A percentile compares a stretch with the other conserved stretches of the same genome.
Conservation (phyloP, 352 stramenopile genomes). For the Pythium rhizo-oryzae region DNA sequence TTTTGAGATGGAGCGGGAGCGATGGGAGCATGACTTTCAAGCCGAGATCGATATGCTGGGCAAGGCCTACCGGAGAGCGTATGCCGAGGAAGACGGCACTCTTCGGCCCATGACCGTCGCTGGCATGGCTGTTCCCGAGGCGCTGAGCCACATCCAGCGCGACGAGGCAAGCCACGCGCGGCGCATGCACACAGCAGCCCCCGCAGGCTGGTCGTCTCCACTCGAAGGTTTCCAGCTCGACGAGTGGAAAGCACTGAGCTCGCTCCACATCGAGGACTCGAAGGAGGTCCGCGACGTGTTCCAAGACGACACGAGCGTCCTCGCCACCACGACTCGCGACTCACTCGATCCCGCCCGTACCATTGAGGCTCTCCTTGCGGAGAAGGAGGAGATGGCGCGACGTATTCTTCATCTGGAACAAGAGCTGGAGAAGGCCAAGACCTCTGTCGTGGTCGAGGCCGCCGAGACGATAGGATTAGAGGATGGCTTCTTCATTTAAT, state of each 20-base stretch:
- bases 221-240: neutral
- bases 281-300: conserved; percentile 39
- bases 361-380: conserved; percentile 33
- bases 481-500: conserved; percentile 29
- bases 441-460: conserved; percentile 4
- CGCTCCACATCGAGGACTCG: conserved; percentile 39
- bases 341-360: neutral
- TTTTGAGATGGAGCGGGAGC: conserved; percentile 41
- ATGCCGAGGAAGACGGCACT: neutral
- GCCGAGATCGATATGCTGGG: conserved; percentile 51
- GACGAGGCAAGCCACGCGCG: conserved; percentile 44
- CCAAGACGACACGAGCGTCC: conserved; percentile 7
- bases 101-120: conserved; percentile 54
- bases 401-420: conserved; percentile 47
- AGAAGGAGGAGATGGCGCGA: conserved; percentile 38
- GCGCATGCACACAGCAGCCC: conserved; percentile 47
- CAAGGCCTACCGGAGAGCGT: conserved; percentile 47
- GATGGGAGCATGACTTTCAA: conserved; percentile 56
- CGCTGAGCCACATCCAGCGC: conserved; percentile 47
- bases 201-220: conserved; percentile 20
- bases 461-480: neutral
- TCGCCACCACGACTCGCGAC: neutral
- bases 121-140: conserved; percentile 51
- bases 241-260: conserved; percentile 15
- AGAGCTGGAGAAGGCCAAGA: conserved; percentile 13